Conservation (phyloP, 805 yeast species). For the Wickerhamiella sorbophila region DNA sequence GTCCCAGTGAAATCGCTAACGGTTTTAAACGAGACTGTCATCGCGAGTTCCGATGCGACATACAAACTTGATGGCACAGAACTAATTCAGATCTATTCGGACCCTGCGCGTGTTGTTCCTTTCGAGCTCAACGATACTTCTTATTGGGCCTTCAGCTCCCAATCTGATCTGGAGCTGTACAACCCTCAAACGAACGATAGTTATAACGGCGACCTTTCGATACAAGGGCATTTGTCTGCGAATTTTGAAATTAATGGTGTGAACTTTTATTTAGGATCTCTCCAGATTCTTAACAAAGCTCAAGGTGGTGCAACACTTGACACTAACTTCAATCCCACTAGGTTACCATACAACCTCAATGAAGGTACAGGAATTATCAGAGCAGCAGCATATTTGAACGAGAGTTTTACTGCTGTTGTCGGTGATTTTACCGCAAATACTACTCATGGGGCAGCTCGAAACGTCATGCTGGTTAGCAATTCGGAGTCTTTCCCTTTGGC, state of each 20-base stretch:
- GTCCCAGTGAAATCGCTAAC: slow-evolving; percentile 36
- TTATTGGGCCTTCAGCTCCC: slow-evolving; percentile 19
- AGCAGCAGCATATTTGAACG: slow-evolving; percentile 33
- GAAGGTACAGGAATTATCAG: slow-evolving; percentile 14
- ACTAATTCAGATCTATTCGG: slow-evolving; percentile 9
- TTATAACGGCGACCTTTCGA: slow-evolving; percentile 5
- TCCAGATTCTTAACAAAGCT: slow-evolving; percentile 16
- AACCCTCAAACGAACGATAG: slow-evolving; percentile 15
- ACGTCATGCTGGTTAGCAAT: slow-evolving; percentile 22
- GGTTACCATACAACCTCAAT: slow-evolving; percentile 14
- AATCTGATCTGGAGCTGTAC: slow-evolving; percentile 5
- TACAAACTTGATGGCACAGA: neutral
- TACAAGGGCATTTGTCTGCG: slow-evolving; percentile 9
- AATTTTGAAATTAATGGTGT: slow-evolving; percentile 5
- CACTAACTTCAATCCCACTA: slow-evolving; percentile 8
- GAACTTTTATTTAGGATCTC: slow-evolving; percentile 21
- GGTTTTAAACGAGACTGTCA: slow-evolving; percentile 28
- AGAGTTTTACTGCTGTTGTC: slow-evolving; percentile 39
- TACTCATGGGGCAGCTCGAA: slow-evolving; percentile 18
- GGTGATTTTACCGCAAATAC: slow-evolving; percentile 37
- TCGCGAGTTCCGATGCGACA: slow-evolving; percentile 9
- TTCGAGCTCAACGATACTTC: slow-evolving; percentile 18
- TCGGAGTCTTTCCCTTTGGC: neutral
- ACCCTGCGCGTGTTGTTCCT: slow-evolving; percentile 11
- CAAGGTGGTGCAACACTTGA: slow-evolving; percentile 20